These are phyloP conservation scores for Colletotrichum navitas DNA, from an alignment of 2,329 filamentous ascomycete species.

Conservation along the genomic window DNA sequence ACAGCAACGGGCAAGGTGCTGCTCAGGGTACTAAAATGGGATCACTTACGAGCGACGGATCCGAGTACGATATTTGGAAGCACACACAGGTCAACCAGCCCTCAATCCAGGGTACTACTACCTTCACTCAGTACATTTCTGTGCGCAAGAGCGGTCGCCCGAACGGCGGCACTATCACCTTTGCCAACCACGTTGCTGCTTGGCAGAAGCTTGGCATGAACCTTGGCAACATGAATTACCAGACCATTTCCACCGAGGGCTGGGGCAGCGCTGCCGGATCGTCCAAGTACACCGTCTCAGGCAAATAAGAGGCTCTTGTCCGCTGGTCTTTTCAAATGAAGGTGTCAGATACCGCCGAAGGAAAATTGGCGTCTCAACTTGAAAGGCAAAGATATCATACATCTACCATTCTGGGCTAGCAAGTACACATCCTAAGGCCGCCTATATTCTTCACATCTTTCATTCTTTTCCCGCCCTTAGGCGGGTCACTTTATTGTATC, in stretches of 20 bases:
- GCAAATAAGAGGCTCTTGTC: not conserved
- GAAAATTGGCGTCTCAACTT: no score
- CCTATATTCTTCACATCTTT: not conserved
- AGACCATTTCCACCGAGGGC: conserved; percentile 50
- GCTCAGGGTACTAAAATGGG: conserved; percentile 45
- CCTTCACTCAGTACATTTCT: conserved; percentile 1
- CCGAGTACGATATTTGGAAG: conserved; percentile 51
- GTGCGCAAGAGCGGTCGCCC: not conserved
- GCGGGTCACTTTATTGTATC: not conserved
- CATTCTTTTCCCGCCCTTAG: not conserved
- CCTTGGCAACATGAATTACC: conserved; percentile 62
- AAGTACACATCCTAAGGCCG: not conserved
- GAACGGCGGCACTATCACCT: conserved; percentile 61
- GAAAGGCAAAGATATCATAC: not conserved
- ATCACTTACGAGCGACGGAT: conserved; percentile 50
- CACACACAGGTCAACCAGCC: conserved; percentile 41
- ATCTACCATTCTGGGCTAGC: not conserved
- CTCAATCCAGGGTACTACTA: not conserved
- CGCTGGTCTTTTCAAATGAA: no score
- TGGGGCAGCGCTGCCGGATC: not conserved
- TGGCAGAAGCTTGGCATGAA: conserved; percentile 63
- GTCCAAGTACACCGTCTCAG: not conserved
- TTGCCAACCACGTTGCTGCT: conserved; percentile 63
- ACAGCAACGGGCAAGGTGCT: conserved; percentile 14
- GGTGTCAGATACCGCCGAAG: not conserved